Conservation (phyloP, 768 basidiomycete genomes). For the Podaxis sp. region DNA sequence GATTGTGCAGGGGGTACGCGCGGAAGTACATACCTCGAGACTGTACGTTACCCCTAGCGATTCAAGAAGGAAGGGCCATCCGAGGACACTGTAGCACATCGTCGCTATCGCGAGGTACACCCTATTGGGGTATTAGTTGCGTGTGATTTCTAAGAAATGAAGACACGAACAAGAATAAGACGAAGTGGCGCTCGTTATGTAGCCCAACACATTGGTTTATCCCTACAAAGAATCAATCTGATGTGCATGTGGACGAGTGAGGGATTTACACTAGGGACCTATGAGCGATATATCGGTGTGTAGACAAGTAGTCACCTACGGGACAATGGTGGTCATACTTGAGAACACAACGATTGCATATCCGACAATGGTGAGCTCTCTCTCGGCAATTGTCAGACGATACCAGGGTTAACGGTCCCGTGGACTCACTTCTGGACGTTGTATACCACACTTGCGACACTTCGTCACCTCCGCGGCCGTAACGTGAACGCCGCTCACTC, state of each 20-base stretch:
- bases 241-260: neutral
- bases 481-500: constrained; percentile 42
- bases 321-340: constrained; percentile 94
- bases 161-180: constrained; percentile 81
- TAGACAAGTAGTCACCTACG: constrained; percentile 44
- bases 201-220: constrained; percentile 97
- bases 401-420: neutral
- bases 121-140: constrained; percentile 38
- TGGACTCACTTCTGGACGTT: constrained; percentile 73
- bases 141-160: neutral
- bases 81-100: constrained; percentile 57
- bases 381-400: constrained; percentile 39
- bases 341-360: constrained; percentile 87
- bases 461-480: constrained; percentile 54
- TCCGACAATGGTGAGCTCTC: constrained; percentile 88
- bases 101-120: constrained; percentile 76
- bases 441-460: constrained; percentile 67
- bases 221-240: constrained; percentile 49
- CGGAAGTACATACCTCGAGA: constrained; percentile 29
- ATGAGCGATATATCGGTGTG: constrained; percentile 6
- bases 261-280: constrained; percentile 26
- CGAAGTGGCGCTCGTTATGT: constrained; percentile 93
- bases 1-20: neutral
- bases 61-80: constrained; percentile 57
- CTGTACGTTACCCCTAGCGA: constrained; percentile 53